Conservation (phyloP, 306 rosid species). For the Dryas drummondii region DNA sequence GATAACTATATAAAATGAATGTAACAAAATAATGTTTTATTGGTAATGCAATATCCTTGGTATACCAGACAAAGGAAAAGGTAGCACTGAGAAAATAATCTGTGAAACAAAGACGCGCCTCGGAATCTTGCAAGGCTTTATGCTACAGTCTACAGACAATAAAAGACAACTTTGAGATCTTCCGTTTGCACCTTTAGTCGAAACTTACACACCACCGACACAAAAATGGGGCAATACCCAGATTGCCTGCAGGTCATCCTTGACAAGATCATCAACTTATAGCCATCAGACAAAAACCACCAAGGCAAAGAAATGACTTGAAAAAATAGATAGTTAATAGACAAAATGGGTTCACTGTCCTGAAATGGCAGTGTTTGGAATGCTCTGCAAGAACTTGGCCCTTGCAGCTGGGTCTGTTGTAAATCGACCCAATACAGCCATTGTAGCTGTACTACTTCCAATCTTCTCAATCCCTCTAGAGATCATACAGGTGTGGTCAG, state of each 20-base stretch:
- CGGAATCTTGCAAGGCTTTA: slow-evolving; percentile 17
- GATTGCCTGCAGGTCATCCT: not conserved
- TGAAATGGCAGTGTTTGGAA: slow-evolving; percentile 46
- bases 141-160: slow-evolving; percentile 9
- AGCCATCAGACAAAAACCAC: not conserved
- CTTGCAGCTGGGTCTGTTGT: slow-evolving; percentile 54
- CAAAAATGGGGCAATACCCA: not conserved
- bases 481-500: slow-evolving; percentile 93
- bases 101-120: slow-evolving; percentile 23
- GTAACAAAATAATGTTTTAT: not conserved
- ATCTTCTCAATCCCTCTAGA: slow-evolving; percentile 91
- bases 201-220: slow-evolving; percentile 2
- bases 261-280: not conserved
- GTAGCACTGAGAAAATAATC: slow-evolving; percentile 2
- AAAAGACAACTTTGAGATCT: slow-evolving; percentile 11
- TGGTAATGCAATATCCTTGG: slow-evolving; percentile 1
- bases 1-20: not conserved
- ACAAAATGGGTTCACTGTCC: slow-evolving; percentile 33
- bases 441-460: slow-evolving; percentile 88
- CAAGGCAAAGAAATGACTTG: not conserved
- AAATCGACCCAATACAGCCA: slow-evolving; percentile 74
- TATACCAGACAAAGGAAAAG: slow-evolving; percentile 4
- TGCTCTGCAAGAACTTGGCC: slow-evolving; percentile 71
- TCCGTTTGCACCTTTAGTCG: not conserved
- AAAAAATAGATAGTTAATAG: slow-evolving; percentile 11